A percentile compares a stretch with the other conserved stretches of the same genome.
phyloP scores from a whole-genome alignment of 2,329 filamentous ascomycete genomes.

The Sphaerulina vaccinii region DNA sequence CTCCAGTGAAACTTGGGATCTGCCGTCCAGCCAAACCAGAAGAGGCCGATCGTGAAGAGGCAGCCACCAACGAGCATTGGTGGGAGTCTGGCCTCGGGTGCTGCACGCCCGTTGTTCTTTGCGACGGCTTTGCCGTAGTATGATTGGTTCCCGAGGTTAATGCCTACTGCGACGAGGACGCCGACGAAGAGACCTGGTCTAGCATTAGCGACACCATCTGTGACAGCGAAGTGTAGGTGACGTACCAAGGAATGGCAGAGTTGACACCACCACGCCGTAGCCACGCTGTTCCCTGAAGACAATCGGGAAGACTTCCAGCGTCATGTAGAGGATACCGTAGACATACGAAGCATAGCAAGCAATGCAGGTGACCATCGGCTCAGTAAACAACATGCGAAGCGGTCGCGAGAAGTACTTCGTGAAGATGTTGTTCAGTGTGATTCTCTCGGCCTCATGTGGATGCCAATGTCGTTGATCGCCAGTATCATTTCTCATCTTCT shows the following conservation, averaged over 20 bases:
- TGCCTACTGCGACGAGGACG: slow-evolving; percentile 41
- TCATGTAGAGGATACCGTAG: slow-evolving; percentile 50
- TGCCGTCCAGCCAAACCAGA: slow-evolving; percentile 27
- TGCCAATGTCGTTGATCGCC: slow-evolving; percentile 45
- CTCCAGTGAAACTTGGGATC: slow-evolving; percentile 41
- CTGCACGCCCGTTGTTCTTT: slow-evolving; percentile 36
- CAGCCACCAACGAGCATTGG: slow-evolving; percentile 49
- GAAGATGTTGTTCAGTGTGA: slow-evolving; percentile 43
- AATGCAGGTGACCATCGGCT: slow-evolving; percentile 48
- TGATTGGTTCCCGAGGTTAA: slow-evolving; percentile 52
- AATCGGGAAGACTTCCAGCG: slow-evolving; percentile 50
- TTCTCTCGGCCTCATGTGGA: slow-evolving; percentile 46
- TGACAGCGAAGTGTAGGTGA: slow-evolving; percentile 29
- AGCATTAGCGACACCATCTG: not conserved
- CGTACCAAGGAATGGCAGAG: slow-evolving; percentile 38
- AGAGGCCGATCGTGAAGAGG: slow-evolving; percentile 37
- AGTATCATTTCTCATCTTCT: slow-evolving; percentile 40
- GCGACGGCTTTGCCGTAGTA: slow-evolving; percentile 42
- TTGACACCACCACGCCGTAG: slow-evolving; percentile 45
- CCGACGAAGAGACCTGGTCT: slow-evolving; percentile 42
- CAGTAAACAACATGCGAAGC: slow-evolving; percentile 47
- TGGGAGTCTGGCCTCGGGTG: slow-evolving; percentile 41
- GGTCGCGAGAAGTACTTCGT: slow-evolving; percentile 47
- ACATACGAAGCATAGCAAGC: slow-evolving; percentile 31
- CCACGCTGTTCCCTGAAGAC: slow-evolving; percentile 46